phyloP scores from a whole-genome alignment of 257 asterid genomes.

The Nicotiana noctiflora region DNA sequence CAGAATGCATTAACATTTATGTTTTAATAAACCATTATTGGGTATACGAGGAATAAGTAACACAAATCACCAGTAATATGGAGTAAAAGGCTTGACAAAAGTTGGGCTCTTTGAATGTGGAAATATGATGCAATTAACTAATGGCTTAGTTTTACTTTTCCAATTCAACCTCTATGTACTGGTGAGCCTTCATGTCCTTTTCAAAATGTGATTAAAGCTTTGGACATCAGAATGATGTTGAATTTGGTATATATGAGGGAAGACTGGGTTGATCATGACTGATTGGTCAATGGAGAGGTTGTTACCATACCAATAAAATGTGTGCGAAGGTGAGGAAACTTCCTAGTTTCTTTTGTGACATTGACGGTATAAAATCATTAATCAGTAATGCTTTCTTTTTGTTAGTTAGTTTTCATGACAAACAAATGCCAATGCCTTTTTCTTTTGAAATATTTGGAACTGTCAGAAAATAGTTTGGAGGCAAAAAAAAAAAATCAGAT shows the following conservation, averaged over 20 bases:
- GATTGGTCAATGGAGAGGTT: neutral
- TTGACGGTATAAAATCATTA: neutral
- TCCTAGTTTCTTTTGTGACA: neutral
- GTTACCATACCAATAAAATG: no score
- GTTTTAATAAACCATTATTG: neutral
- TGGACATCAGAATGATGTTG: neutral
- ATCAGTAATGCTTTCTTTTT: neutral
- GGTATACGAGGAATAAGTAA: neutral
- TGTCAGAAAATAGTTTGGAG: neutral
- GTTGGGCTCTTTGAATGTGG: neutral
- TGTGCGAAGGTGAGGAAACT: neutral
- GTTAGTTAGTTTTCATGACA: neutral
- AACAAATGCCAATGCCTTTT: neutral
- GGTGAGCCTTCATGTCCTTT: neutral
- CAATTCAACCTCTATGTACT: neutral
- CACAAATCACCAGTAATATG: neutral
- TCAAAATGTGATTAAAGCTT: neutral
- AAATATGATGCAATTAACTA: conserved; percentile 1
- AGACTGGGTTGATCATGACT: neutral
- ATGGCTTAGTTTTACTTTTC: neutral
- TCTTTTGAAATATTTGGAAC: neutral
- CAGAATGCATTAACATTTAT: neutral
- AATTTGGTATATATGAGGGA: neutral
- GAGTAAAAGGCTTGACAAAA: neutral
- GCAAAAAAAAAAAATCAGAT: neutral